Evolutionary conservation across 257 asterid species (phyloP).

Genomic region (Handroanthus guayacan): DNA sequence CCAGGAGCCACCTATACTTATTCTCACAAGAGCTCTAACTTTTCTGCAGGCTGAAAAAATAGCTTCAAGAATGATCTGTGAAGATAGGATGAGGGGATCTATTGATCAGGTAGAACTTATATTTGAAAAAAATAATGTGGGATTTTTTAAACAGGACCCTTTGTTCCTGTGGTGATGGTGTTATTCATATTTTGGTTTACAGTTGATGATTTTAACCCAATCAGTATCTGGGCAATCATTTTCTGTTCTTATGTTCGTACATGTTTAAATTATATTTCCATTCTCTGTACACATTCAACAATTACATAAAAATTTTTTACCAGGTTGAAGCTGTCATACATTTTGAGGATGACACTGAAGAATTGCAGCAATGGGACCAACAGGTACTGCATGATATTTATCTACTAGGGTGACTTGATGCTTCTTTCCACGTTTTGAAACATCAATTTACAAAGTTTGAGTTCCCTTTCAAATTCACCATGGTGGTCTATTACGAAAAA

Average conservation of each 20-base stretch:
- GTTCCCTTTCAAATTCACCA: not conserved
- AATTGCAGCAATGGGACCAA: slow-evolving; percentile 98
- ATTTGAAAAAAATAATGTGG: slow-evolving; percentile 1
- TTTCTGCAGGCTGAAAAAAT: slow-evolving; percentile 90
- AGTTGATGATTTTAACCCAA: slow-evolving; percentile 7
- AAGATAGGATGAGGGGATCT: slow-evolving; percentile 98
- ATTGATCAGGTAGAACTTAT: slow-evolving; percentile 82
- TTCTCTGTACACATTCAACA: slow-evolving; percentile 16
- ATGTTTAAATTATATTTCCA: slow-evolving; percentile 8
- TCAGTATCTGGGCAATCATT: not conserved
- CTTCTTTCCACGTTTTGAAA: slow-evolving; percentile 15
- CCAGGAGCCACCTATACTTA: not conserved
- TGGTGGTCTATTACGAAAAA: not conserved
- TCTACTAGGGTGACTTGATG: not conserved
- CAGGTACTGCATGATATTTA: slow-evolving; percentile 60
- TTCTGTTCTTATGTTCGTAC: not conserved
- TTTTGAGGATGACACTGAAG: slow-evolving; percentile 96
- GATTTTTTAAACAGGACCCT: not conserved
- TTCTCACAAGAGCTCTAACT: slow-evolving; percentile 22
- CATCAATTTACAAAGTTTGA: not conserved
- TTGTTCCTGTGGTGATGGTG: slow-evolving; percentile 18
- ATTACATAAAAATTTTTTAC: slow-evolving; percentile 20
- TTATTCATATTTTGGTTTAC: not conserved
- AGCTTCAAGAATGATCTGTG: slow-evolving; percentile 95
- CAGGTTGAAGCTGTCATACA: slow-evolving; percentile 97